phyloP scores from a whole-genome alignment of 371 early-diverging fungal genomes.

The Rhizopus delemar region DNA sequence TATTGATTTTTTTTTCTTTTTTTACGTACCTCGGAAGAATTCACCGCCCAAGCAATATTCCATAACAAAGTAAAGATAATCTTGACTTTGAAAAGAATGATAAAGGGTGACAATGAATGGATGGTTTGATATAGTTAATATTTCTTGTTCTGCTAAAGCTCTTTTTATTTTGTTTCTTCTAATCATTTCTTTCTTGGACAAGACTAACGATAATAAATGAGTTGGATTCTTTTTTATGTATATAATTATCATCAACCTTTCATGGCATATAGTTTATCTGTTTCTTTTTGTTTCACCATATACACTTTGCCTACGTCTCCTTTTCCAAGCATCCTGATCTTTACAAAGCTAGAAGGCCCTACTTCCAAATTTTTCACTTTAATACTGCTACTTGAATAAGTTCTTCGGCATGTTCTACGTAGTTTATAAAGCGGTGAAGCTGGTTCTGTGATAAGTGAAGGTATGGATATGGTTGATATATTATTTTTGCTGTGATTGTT shows the following conservation, averaged over 20 bases:
- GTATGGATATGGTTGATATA: constrained; percentile 24
- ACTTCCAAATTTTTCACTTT: constrained; percentile 77
- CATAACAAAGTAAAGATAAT: constrained; percentile 95
- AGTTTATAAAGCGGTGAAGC: constrained; percentile 15
- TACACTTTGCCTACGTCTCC: constrained; percentile 96
- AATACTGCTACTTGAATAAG: constrained; percentile 77
- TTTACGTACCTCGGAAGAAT: constrained; percentile 80
- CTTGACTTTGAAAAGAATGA: constrained; percentile 94
- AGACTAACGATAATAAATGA: constrained; percentile 47
- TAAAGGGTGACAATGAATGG: constrained; percentile 97
- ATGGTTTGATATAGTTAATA: constrained; percentile 90
- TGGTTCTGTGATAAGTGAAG: constrained; percentile 18
- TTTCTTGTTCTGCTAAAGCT: constrained; percentile 95
- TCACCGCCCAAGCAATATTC: constrained; percentile 99
- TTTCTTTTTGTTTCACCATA: constrained; percentile 82
- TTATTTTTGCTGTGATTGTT: constrained; percentile 27
- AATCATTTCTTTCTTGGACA: constrained; percentile 94
- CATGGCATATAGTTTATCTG: constrained; percentile 86
- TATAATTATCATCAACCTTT: constrained; percentile 53
- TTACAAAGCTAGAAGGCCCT: constrained; percentile 79
- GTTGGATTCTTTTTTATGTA: background rate
- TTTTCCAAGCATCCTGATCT: constrained; percentile 84
- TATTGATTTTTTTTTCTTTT: too few species aligned
- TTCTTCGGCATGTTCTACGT: constrained; percentile 42
- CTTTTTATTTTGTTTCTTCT: constrained; percentile 94